Percentiles rank a stretch among this genome's conserved stretches.
Conservation (phyloP, 495 filamentous ascomycete species). For the Evernia prunastri region DNA sequence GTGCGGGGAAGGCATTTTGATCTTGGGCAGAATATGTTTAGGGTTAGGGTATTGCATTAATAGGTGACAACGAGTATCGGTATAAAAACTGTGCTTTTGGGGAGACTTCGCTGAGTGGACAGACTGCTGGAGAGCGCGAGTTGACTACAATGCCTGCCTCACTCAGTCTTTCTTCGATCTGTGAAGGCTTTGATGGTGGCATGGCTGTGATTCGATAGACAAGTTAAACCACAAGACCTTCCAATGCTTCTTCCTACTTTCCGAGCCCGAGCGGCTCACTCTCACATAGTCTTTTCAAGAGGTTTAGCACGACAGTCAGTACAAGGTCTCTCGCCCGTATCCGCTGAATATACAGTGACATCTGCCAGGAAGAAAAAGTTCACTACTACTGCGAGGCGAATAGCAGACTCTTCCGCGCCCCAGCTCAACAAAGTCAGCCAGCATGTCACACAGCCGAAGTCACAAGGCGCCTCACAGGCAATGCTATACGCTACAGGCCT, state of each 20-base stretch:
- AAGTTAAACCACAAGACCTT: background rate
- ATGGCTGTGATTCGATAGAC: background rate
- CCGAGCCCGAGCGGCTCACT: conserved; percentile 7
- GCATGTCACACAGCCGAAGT: conserved; percentile 86
- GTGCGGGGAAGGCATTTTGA: too few relatives aligned
- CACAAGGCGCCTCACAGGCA: conserved; percentile 95
- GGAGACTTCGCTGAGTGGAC: background rate
- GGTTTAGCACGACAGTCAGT: conserved; percentile 8
- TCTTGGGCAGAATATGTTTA: too few relatives aligned
- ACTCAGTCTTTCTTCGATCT: background rate
- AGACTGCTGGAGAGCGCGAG: background rate
- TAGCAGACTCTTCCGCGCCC: conserved; percentile 32
- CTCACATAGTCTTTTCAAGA: background rate
- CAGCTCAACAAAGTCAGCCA: conserved; percentile 75
- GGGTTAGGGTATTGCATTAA: too few relatives aligned
- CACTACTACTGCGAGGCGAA: conserved; percentile 39
- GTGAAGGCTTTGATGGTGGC: background rate
- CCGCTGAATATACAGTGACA: background rate
- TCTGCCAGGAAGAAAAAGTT: background rate
- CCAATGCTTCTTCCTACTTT: conserved; percentile 7
- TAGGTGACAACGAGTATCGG: too few relatives aligned
- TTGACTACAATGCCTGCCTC: background rate
- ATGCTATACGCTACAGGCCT: conserved; percentile 97
- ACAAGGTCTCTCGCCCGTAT: background rate
- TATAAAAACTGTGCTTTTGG: background rate